Conservation (phyloP, 2,329 filamentous ascomycete species). For the Paecilomyces variotii region DNA sequence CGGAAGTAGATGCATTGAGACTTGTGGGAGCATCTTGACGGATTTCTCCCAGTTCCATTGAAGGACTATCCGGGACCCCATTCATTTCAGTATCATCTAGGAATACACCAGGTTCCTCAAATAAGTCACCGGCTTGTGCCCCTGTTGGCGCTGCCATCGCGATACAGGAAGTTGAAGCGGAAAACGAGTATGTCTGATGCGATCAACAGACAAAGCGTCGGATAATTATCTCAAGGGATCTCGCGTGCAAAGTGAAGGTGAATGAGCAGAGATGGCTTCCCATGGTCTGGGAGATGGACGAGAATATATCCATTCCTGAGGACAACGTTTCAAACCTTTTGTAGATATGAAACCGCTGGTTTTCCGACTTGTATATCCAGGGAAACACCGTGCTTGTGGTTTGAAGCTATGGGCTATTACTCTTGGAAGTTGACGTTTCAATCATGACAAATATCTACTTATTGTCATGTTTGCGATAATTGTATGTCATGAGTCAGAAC, state of each 20-base stretch:
- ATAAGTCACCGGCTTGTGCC: background rate
- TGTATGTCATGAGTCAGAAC: background rate
- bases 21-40: background rate
- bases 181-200: background rate
- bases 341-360: background rate
- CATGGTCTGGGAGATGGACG: background rate
- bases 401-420: background rate
- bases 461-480: background rate
- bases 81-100: background rate
- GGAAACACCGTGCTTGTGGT: background rate
- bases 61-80: background rate
- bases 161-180: background rate
- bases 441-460: background rate
- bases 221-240: background rate
- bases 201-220: background rate
- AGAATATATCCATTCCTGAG: background rate
- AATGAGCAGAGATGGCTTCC: background rate
- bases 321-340: background rate
- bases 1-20: background rate
- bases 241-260: background rate
- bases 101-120: background rate
- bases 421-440: background rate
- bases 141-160: background rate
- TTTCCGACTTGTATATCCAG: background rate
- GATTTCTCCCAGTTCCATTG: background rate